A percentile compares a stretch with the other conserved stretches of the same genome.
Conservation (phyloP, 2,329 filamentous ascomycete genomes). For the Biscogniauxia mediterranea region DNA sequence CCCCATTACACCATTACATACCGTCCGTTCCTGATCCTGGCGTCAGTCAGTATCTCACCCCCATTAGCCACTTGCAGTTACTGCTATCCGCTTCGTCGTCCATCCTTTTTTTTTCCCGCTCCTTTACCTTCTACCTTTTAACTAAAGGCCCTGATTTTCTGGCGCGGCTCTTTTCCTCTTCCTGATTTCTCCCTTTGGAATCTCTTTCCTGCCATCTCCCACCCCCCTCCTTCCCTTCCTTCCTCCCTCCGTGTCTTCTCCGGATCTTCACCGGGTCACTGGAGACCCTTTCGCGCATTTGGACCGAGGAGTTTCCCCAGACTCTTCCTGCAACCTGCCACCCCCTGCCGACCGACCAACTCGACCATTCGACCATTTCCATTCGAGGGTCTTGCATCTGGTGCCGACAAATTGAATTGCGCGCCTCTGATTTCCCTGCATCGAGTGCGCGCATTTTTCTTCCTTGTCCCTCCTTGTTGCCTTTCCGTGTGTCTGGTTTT, state of each 20-base stretch:
- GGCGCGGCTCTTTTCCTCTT: slow-evolving; percentile 23
- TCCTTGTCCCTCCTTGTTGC: background rate
- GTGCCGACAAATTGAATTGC: background rate
- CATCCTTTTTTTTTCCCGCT: slow-evolving; percentile 5
- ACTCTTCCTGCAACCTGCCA: background rate
- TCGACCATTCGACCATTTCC: background rate
- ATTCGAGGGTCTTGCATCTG: background rate
- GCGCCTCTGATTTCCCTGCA: background rate
- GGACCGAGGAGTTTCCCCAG: slow-evolving; percentile 18
- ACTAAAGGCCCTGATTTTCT: slow-evolving; percentile 16
- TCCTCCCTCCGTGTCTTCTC: slow-evolving; percentile 8
- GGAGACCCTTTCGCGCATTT: slow-evolving; percentile 16
- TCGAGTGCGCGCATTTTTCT: background rate
- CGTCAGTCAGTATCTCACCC: slow-evolving; percentile 12
- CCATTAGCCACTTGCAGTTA: background rate
- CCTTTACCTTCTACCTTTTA: slow-evolving; percentile 6
- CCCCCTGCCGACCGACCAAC: background rate
- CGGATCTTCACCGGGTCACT: slow-evolving; percentile 18
- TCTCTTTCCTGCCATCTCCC: slow-evolving; percentile 5
- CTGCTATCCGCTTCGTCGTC: background rate
- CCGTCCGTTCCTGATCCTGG: slow-evolving; percentile 8
- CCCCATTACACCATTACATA: slow-evolving; percentile 2
- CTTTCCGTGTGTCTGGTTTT: background rate
- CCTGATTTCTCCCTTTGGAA: slow-evolving; percentile 14
- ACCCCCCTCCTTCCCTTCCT: background rate